Percentiles rank a stretch among this genome's conserved stretches.
Conservation (phyloP, 1,284 basidiomycete species). For the Naganishia sp. region DNA sequence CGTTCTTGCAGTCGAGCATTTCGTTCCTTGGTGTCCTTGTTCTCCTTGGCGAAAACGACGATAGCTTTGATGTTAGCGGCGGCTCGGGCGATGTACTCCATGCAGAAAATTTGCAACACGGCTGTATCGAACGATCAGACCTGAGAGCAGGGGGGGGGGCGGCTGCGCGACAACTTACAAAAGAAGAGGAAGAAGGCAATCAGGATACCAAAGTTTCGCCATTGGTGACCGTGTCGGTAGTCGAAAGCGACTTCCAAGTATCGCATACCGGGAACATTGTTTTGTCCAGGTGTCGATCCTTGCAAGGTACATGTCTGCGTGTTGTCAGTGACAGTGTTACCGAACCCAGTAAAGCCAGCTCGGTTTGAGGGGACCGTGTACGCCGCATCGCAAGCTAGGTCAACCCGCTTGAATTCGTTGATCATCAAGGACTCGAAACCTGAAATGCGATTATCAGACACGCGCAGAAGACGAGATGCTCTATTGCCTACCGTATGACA, state of each 20-base stretch:
- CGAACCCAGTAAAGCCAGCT: slow-evolving; percentile 64
- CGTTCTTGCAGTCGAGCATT: slow-evolving; percentile 65
- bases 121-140: slow-evolving; percentile 36
- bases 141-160: too few species aligned
- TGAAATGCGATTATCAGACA: not conserved
- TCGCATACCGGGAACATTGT: slow-evolving; percentile 45
- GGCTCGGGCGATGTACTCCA: slow-evolving; percentile 47
- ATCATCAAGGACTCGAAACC: slow-evolving; percentile 75
- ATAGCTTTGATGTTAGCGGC: slow-evolving; percentile 52
- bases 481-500: slow-evolving; percentile 58
- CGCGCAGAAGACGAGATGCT: too few species aligned
- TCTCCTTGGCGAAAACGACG: slow-evolving; percentile 71
- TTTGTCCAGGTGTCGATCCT: slow-evolving; percentile 46
- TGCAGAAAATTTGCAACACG: slow-evolving; percentile 46
- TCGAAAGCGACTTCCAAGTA: slow-evolving; percentile 53
- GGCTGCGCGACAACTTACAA: slow-evolving; percentile 47
- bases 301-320: slow-evolving; percentile 53
- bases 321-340: slow-evolving; percentile 54
- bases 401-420: slow-evolving; percentile 77
- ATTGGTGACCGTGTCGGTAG: slow-evolving; percentile 33
- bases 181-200: slow-evolving; percentile 67
- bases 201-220: slow-evolving; percentile 50
- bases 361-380: slow-evolving; percentile 73
- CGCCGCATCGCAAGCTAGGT: slow-evolving; percentile 65
- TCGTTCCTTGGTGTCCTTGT: slow-evolving; percentile 65